A percentile compares a stretch with the other conserved stretches of the same genome.
Conservation (phyloP, 164 flowering plant genomes). For the Brasenia schreberi region DNA sequence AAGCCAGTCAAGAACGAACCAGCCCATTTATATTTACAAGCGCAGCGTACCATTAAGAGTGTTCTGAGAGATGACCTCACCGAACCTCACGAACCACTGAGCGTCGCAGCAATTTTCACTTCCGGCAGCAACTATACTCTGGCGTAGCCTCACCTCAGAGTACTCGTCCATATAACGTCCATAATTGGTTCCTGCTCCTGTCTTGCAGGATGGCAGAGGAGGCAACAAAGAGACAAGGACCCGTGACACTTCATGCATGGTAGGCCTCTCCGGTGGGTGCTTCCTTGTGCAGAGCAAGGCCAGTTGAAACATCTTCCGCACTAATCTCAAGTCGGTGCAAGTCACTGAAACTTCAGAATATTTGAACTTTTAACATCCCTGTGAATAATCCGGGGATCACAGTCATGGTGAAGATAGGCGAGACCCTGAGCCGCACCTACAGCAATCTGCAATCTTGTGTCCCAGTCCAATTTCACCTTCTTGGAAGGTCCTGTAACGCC, state of each 20-base stretch:
- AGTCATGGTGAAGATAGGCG: conserved; percentile 93
- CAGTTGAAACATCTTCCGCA: conserved; percentile 69
- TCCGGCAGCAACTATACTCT: neutral
- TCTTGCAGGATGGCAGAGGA: conserved; percentile 7
- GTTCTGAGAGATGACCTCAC: conserved; percentile 66
- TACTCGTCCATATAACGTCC: conserved; percentile 26
- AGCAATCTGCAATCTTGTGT: conserved; percentile 63
- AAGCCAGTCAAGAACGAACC: too few relatives aligned
- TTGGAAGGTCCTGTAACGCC: conserved; percentile 42
- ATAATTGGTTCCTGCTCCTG: conserved; percentile 19
- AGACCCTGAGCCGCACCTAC: conserved; percentile 94
- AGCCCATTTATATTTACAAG: too few relatives aligned
- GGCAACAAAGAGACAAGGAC: conserved; percentile 63
- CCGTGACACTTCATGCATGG: conserved; percentile 75
- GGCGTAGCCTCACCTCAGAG: conserved; percentile 5
- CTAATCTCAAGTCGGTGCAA: conserved; percentile 56
- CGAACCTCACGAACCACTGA: conserved; percentile 64
- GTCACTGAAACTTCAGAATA: conserved; percentile 87
- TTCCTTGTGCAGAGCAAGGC: conserved; percentile 74
- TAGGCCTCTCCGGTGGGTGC: conserved; percentile 66
- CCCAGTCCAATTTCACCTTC: conserved; percentile 91
- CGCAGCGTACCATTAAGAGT: conserved; percentile 15
- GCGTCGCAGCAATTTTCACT: conserved; percentile 34
- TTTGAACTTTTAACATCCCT: conserved; percentile 89
- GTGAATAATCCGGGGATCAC: conserved; percentile 75